Base-by-base conservation (phyloP, 768 basidiomycete species). In the Pleurotus sapidus region DNA sequence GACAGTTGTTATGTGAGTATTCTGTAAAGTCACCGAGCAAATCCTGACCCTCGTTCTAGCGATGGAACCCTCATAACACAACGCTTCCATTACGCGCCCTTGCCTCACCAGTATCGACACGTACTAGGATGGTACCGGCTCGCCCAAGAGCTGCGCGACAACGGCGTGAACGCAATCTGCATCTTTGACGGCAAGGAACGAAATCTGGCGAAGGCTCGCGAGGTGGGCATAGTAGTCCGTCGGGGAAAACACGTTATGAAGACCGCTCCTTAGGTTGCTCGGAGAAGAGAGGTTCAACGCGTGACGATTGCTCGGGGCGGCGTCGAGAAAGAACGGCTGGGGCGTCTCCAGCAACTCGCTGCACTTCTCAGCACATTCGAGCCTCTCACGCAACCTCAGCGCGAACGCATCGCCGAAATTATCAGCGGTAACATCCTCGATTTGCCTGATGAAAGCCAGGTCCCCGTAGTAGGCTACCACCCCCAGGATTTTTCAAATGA, bases 31-130 rank as follows among this genome's bases (percentile, higher is more conserved):
- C 48, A 49, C 47, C 40, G 7, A 20, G 12, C 12, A 8, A 54
- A 42, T 59, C 60, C 57, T 58, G 42, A 40, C 49, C 57, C 43
- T 20, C 40, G 48, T 55, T 18, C 53, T 63, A 93, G 92, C 45
- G 92, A 94, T 77, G 92, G 86, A 46, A 94, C 91, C 5, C 85
- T 94, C 57, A 79, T 94, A 65, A 94, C 91, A 0, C 90, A 91
- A 65, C 83, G 91, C 20, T 77, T 93, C 46, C 89, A 93, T 65
- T 94, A 86, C 68, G 79, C 86, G 0, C 85, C 79, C 12, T 70
- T 77, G 51, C 84, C 86, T 1, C 84, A 91, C 65, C 74, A 72
- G 0, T 76, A 84, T 62, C 80, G 87, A 27, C 92, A 94, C 68
- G 77, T 93, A 18, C 71, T 90, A 3, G 87, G 89, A 17, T 94